Conservation (phyloP, 768 basidiomycete species). For the Suillus ampliporus region DNA sequence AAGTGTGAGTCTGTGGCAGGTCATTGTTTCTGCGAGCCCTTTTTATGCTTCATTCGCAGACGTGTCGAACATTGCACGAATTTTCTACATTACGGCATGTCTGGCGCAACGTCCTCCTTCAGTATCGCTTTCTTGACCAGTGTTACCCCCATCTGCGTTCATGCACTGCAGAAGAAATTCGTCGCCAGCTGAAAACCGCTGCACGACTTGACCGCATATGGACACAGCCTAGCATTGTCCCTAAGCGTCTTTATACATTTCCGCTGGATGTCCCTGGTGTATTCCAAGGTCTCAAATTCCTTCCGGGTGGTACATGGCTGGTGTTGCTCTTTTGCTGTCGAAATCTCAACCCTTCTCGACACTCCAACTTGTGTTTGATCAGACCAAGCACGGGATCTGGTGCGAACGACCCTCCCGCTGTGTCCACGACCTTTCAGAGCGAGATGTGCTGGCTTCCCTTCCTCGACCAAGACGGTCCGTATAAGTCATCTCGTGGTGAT, state of each 20-base stretch:
- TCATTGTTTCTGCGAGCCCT: too few species aligned
- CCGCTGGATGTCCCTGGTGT: conserved; percentile 36
- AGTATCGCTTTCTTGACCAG: conserved; percentile 29
- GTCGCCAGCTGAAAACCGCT: conserved; percentile 29
- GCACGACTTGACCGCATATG: conserved; percentile 10
- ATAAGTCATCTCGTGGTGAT: conserved; percentile 38
- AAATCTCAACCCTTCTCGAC: conserved; percentile 32
- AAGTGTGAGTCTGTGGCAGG: conserved; percentile 25
- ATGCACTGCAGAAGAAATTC: conserved; percentile 25
- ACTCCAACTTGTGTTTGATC: conserved; percentile 36
- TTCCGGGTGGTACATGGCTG: conserved; percentile 35
- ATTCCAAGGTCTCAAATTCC: conserved; percentile 37
- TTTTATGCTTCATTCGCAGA: conserved; percentile 19
- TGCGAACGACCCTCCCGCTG: conserved; percentile 14
- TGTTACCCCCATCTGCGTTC: conserved; percentile 31
- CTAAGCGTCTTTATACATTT: conserved; percentile 24
- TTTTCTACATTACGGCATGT: conserved; percentile 32
- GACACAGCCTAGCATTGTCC: conserved; percentile 2
- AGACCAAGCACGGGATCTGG: conserved; percentile 21
- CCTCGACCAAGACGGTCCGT: conserved; percentile 28
- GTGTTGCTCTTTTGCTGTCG: conserved; percentile 39
- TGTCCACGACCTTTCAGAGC: conserved; percentile 30
- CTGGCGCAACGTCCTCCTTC: conserved; percentile 30
- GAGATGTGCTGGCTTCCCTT: conserved; percentile 34
- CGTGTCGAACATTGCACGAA: conserved; percentile 29